Conservation (phyloP, 352 stramenopile genomes). For the Aphanomyces astaci region DNA sequence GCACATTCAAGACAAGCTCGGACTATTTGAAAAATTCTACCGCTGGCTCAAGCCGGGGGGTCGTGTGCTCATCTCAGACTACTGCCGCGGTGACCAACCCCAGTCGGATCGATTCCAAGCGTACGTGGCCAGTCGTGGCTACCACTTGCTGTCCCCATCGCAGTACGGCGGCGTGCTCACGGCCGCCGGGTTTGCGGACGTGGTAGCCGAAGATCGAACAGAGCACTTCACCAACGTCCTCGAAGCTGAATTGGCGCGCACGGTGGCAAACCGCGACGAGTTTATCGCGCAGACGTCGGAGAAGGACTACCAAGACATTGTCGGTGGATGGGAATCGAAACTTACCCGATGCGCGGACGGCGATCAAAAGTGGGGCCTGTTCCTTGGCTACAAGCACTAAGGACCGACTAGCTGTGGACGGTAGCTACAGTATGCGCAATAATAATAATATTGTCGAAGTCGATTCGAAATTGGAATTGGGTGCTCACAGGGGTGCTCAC, state of each 20-base stretch:
- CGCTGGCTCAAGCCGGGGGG: slow-evolving; percentile 58
- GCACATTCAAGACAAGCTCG: slow-evolving; percentile 55
- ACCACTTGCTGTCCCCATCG: slow-evolving; percentile 52
- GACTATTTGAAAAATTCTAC: slow-evolving; percentile 58
- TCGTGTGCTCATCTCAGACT: slow-evolving; percentile 58
- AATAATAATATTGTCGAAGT: too few species aligned
- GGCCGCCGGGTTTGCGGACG: slow-evolving; percentile 42
- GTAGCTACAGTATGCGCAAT: too few species aligned
- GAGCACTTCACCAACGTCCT: slow-evolving; percentile 57
- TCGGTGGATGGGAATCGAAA: slow-evolving; percentile 61
- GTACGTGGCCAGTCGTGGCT: slow-evolving; percentile 55
- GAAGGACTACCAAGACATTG: slow-evolving; percentile 57
- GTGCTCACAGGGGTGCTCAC: too few species aligned
- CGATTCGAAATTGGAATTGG: too few species aligned
- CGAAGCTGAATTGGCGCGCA: slow-evolving; percentile 53
- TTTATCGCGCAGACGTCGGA: slow-evolving; percentile 61
- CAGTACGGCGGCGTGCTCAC: slow-evolving; percentile 49
- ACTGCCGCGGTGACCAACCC: slow-evolving; percentile 50
- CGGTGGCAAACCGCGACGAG: slow-evolving; percentile 46
- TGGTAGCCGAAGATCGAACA: slow-evolving; percentile 55
- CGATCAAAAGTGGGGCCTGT: slow-evolving; percentile 73
- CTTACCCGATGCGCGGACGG: slow-evolving; percentile 54
- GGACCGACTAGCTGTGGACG: too few species aligned
- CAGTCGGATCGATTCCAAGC: slow-evolving; percentile 41
- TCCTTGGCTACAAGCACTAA: slow-evolving; percentile 43